Percentiles rank a stretch among this genome's conserved stretches.
These are phyloP conservation scores for Chlorella sp. DNA, from an alignment of 139 green algal species.

Conservation along the genomic window DNA sequence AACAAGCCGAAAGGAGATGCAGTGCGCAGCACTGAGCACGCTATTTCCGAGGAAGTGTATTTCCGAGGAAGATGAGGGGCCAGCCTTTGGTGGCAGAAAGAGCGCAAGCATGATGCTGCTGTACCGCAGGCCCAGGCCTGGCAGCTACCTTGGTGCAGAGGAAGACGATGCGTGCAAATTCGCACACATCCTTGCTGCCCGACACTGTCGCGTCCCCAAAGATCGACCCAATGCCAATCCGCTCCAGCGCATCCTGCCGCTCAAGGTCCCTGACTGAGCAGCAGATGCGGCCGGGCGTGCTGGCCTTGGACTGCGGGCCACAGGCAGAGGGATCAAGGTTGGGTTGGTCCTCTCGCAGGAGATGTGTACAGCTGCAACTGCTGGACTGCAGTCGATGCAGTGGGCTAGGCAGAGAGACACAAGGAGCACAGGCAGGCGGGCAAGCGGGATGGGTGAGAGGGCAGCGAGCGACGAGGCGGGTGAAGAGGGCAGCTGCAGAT, in stretches of 20 bases:
- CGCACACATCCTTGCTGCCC: background rate
- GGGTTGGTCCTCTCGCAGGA: background rate
- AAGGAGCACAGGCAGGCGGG: too few relatives aligned
- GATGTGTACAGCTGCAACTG: too few relatives aligned
- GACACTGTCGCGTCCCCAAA: conserved; percentile 20
- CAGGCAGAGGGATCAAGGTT: background rate
- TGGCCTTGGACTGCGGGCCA: conserved; percentile 1
- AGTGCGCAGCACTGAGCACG: too few relatives aligned
- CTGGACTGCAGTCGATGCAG: too few relatives aligned
- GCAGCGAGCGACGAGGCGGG: too few relatives aligned
- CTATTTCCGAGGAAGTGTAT: background rate
- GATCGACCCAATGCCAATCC: conserved; percentile 34
- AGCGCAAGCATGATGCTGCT: too few relatives aligned
- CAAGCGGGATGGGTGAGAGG: background rate
- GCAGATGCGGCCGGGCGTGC: conserved; percentile 31
- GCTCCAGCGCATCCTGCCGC: conserved; percentile 35
- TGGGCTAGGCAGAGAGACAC: too few relatives aligned
- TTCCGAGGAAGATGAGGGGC: background rate
- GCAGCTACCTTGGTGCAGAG: conserved; percentile 16
- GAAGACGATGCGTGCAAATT: background rate
- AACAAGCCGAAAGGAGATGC: too few relatives aligned
- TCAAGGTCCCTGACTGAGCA: conserved; percentile 20
- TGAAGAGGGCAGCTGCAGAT: too few relatives aligned
- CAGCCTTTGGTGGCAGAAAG: too few relatives aligned
- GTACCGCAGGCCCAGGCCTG: too few relatives aligned